A percentile compares a stretch with the other conserved stretches of the same genome.
phyloP scores from a whole-genome alignment of 2,329 filamentous ascomycete genomes.

The Thermoascus crustaceus region DNA sequence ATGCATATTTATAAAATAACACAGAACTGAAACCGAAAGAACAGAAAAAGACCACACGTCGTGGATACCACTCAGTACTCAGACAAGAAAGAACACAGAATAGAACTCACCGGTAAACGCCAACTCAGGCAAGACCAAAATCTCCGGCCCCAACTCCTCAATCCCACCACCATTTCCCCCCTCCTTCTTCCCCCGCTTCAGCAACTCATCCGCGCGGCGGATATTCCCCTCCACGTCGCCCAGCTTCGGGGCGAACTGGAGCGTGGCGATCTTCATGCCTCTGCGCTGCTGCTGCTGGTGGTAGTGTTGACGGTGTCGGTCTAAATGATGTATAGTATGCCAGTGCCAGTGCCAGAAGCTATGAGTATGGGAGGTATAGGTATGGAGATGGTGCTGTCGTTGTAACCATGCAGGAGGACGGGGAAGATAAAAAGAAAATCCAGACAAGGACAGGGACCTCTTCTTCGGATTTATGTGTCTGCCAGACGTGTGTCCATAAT shows the following conservation, averaged over 20 bases:
- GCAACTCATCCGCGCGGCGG: conserved; percentile 32
- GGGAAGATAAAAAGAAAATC: no score
- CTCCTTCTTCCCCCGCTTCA: conserved; percentile 28
- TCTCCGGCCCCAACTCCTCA: conserved; percentile 37
- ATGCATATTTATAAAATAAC: no score
- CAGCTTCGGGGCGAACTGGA: conserved; percentile 38
- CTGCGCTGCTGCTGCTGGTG: not conserved
- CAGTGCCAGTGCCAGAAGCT: no score
- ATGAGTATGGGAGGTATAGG: no score
- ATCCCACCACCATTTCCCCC: conserved; percentile 10
- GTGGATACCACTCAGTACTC: not conserved
- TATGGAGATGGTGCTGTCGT: no score
- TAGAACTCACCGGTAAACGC: conserved; percentile 47
- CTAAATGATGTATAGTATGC: no score
- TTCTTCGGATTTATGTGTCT: no score
- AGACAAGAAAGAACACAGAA: conserved; percentile 3
- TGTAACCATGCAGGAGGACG: no score
- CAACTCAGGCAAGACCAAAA: conserved; percentile 55
- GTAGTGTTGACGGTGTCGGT: not conserved
- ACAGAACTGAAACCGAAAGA: no score
- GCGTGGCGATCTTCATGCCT: conserved; percentile 40
- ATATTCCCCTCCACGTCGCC: conserved; percentile 41
- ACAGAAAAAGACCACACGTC: no score
- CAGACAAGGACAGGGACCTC: no score
- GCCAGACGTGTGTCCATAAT: no score